Evolutionary conservation across 108 stramenopile genomes (phyloP), one percentile per base, ranked within the genome.

Genomic region (Cyclotella atomus): DNA sequence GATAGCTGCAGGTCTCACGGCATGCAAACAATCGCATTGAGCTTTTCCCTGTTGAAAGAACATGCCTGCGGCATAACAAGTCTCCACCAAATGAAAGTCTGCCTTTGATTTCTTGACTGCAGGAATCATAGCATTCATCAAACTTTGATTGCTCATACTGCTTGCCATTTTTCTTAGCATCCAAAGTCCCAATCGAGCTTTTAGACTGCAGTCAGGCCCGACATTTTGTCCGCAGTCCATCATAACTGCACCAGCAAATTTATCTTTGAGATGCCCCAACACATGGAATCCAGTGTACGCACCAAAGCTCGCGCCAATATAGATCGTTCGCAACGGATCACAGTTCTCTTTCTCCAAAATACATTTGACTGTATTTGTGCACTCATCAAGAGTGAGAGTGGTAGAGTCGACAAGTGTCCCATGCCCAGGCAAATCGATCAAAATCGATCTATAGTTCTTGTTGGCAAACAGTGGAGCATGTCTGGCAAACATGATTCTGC

Each of bases 151-250:
- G 34, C 65, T 66, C 74, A 79, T 72, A 0, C 24, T 60, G 0
- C 23, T 41, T 28, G 75, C 34, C 12, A 78, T 25, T 21, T 65
- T 67, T 3, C 70, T 33, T 21, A 87, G 52, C 20, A 83, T 59
- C 55, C 52, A 76, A 20, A 87, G 35, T 7, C 87, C 87, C 2
- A 72, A 30, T 3, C 74, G 65, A 19, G 87, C 87, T 68, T 85
- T 85, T 66, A 88, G 56, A 34, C 69, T 71, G 35, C 75, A 74
- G 27, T 68, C 83, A 2, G 87, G 87, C 2, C 87, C 87, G 15
- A 85, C 84, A 68, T 88, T 85, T 72, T 85, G 84, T 14, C 87
- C 87, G 68, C 79, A 81, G 41, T 88, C 87, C 19, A 88, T 62
- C 15, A 85, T 54, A 20, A 88, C 63, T 47, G 87, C 87, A n/a